These are phyloP conservation scores for Yarrowia bubula DNA, from an alignment of 805 yeast species.

Conservation along the genomic window DNA sequence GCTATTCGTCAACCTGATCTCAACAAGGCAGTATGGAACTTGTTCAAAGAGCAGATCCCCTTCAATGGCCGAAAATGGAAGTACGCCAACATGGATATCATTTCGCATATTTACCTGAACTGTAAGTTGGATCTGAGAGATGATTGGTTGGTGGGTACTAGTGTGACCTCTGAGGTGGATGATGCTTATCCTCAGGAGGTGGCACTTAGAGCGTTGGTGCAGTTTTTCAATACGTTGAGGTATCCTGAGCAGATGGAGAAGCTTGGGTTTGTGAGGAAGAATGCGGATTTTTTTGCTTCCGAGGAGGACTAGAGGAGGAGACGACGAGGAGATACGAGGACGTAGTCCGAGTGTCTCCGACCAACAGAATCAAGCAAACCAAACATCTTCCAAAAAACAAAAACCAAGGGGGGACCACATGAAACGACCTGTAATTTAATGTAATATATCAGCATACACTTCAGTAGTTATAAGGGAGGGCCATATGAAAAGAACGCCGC, in stretches of 20 bases:
- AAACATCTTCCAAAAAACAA: too few relatives aligned
- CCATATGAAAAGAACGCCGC: too few relatives aligned
- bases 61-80: slow-evolving; percentile 95
- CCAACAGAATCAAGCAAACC: too few relatives aligned
- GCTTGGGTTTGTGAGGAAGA: slow-evolving; percentile 53
- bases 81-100: slow-evolving; percentile 86
- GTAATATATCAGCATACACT: not conserved
- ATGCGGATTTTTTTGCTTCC: slow-evolving; percentile 44
- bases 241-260: slow-evolving; percentile 46
- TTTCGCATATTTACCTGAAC: slow-evolving; percentile 79
- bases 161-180: slow-evolving; percentile 68
- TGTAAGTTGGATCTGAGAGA: slow-evolving; percentile 71
- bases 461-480: too few relatives aligned
- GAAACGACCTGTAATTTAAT: not conserved
- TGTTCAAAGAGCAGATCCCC: slow-evolving; percentile 77
- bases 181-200: slow-evolving; percentile 83
- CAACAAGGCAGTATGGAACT: slow-evolving; percentile 67
- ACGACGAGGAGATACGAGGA: not conserved
- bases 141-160: slow-evolving; percentile 84
- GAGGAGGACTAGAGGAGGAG: not conserved
- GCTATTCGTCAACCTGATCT: slow-evolving; percentile 60
- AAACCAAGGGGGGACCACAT: too few relatives aligned
- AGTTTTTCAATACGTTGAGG: slow-evolving; percentile 67
- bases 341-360: too few relatives aligned
- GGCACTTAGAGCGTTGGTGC: slow-evolving; percentile 74